Conservation (phyloP, 2,329 filamentous ascomycete species). For the Stemphylium lycopersici region DNA sequence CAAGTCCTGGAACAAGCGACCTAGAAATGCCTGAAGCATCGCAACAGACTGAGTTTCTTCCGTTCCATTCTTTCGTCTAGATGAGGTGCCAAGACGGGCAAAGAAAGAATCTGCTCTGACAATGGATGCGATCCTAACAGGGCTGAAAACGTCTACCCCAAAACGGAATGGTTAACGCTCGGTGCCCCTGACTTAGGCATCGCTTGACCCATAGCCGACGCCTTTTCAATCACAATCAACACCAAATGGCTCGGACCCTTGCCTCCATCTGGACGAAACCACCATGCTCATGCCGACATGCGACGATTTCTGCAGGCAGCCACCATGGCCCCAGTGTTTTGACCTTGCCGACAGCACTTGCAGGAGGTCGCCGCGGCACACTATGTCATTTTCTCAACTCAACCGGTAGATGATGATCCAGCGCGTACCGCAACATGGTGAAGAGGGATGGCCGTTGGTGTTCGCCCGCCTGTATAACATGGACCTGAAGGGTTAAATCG, state of each 20-base stretch:
- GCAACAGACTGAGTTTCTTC: background rate
- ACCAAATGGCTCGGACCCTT: conserved; percentile 8
- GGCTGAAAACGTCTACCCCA: background rate
- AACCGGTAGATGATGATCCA: background rate
- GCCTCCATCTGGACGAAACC: conserved; percentile 19
- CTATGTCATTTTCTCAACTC: background rate
- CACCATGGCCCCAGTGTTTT: conserved; percentile 5
- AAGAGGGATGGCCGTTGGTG: background rate
- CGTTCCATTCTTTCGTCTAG: background rate
- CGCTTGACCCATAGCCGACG: conserved; percentile 9
- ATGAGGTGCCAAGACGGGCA: background rate
- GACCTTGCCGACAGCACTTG: background rate
- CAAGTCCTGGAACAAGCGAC: no score
- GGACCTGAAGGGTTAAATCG: background rate
- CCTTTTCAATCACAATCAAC: conserved; percentile 12
- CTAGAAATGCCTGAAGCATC: no score
- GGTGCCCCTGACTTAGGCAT: conserved; percentile 16
- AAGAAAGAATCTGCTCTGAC: background rate
- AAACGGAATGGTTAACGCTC: conserved; percentile 10
- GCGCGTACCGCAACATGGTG: background rate
- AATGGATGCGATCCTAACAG: conserved; percentile 1
- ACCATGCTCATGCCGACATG: conserved; percentile 6
- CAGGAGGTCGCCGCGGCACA: background rate
- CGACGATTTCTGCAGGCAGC: conserved; percentile 15
- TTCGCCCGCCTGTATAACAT: background rate